These are phyloP conservation scores for Lolium multiflorum DNA, from an alignment of 176 grass and related monocot genomes.

Conservation along the genomic window DNA sequence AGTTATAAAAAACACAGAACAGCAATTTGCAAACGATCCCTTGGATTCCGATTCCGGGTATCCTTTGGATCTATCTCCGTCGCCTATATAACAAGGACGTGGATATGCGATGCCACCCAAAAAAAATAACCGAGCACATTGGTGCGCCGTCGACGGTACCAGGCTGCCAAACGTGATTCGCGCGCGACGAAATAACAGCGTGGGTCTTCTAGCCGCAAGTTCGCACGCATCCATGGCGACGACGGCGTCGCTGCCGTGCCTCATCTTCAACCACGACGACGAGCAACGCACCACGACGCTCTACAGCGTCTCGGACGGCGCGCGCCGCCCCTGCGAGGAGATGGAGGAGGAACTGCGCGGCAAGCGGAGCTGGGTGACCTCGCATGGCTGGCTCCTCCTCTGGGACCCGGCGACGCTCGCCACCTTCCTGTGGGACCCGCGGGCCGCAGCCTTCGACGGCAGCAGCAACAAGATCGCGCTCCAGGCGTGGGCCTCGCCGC, in stretches of 20 bases:
- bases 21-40: too few relatives aligned
- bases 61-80: too few relatives aligned
- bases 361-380: background rate
- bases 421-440: conserved; percentile 33
- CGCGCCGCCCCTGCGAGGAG: background rate
- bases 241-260: background rate
- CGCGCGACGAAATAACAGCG: too few relatives aligned
- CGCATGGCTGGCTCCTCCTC: background rate
- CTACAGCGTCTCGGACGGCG: background rate
- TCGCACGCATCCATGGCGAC: background rate
- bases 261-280: background rate
- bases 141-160: too few relatives aligned
- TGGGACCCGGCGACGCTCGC: conserved; percentile 15
- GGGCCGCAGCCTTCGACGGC: background rate
- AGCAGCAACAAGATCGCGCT: background rate
- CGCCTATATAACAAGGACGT: too few relatives aligned
- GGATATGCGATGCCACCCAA: too few relatives aligned
- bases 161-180: too few relatives aligned
- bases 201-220: background rate
- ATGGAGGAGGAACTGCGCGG: background rate
- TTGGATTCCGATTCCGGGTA: too few relatives aligned
- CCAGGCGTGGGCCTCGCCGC: conserved; percentile 1
- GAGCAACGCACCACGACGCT: background rate
- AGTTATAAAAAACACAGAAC: too few relatives aligned
- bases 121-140: too few relatives aligned